phyloP scores from a whole-genome alignment of 495 filamentous ascomycete species.

The Lophium mytilinum region DNA sequence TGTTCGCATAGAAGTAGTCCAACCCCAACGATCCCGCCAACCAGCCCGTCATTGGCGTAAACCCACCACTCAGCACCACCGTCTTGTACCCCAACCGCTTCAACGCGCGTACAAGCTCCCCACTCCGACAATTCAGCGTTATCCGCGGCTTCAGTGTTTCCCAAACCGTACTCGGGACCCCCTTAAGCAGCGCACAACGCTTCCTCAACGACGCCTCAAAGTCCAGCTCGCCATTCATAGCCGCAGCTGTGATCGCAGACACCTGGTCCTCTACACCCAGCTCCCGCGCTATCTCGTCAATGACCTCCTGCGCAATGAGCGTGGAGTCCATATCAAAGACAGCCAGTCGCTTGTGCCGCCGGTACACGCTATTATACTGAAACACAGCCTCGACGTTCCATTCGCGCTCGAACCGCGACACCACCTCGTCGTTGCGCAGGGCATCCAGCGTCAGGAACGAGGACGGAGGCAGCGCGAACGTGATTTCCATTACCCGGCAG shows the following conservation, averaged over 20 bases:
- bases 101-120: slow-evolving; percentile 60
- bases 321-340: slow-evolving; percentile 99
- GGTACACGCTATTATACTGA: slow-evolving; percentile 61
- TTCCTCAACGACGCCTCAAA: slow-evolving; percentile 74
- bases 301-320: slow-evolving; percentile 90
- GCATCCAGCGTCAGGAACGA: slow-evolving; percentile 63
- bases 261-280: slow-evolving; percentile 66
- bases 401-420: slow-evolving; percentile 74
- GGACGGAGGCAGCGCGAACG: slow-evolving; percentile 50
- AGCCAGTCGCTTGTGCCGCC: slow-evolving; percentile 68
- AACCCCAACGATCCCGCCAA: slow-evolving; percentile 70
- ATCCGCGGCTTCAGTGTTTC: slow-evolving; percentile 64
- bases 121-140: slow-evolving; percentile 73
- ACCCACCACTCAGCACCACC: slow-evolving; percentile 86
- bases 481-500: slow-evolving; percentile 18
- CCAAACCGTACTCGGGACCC: slow-evolving; percentile 71
- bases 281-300: slow-evolving; percentile 82
- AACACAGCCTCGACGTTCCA: slow-evolving; percentile 81
- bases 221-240: slow-evolving; percentile 96
- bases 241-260: slow-evolving; percentile 75
- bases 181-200: slow-evolving; percentile 71
- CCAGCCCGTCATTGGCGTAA: slow-evolving; percentile 81
- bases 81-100: slow-evolving; percentile 72
- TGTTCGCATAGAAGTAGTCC: slow-evolving; percentile 82
- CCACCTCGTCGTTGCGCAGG: slow-evolving; percentile 66